These are phyloP conservation scores for Hansfordia pulvinata DNA, from an alignment of 2,329 filamentous ascomycete species.

Conservation along the genomic window DNA sequence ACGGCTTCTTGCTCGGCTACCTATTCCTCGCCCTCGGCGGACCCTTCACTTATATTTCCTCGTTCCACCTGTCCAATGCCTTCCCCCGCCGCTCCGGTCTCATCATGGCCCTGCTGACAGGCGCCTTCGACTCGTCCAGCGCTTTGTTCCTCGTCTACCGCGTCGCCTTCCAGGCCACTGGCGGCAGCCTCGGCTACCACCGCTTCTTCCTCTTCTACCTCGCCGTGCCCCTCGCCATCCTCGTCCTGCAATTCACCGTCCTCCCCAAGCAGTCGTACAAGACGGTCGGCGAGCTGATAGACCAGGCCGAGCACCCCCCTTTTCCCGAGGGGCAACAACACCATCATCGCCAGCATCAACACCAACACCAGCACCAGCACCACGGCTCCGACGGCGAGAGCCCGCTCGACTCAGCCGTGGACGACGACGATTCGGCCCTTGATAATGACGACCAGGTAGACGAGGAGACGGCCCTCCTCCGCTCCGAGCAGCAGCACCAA, in stretches of 20 bases:
- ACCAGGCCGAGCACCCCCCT: constrained; percentile 44
- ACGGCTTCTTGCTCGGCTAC: constrained; percentile 64
- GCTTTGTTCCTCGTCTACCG: constrained; percentile 66
- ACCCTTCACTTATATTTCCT: constrained; percentile 70
- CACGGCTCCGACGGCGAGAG: constrained; percentile 18
- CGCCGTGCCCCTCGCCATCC: constrained; percentile 52
- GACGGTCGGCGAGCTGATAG: constrained; percentile 70
- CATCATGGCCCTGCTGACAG: constrained; percentile 69
- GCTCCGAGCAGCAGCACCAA: constrained; percentile 42
- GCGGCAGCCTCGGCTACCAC: constrained; percentile 41
- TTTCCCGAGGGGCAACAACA: neutral
- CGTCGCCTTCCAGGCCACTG: constrained; percentile 49
- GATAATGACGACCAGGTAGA: constrained; percentile 48
- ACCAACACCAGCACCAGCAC: no score
- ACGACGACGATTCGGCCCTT: constrained; percentile 15
- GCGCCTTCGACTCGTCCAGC: constrained; percentile 73
- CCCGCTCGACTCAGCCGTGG: constrained; percentile 10
- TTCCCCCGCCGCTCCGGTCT: constrained; percentile 65
- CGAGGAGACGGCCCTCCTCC: constrained; percentile 39
- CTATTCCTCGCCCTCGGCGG: constrained; percentile 66
- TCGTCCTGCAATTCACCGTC: constrained; percentile 52
- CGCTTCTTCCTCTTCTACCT: constrained; percentile 65
- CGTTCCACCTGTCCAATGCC: constrained; percentile 74
- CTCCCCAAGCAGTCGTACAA: constrained; percentile 72
- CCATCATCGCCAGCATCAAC: no score